Conservation (phyloP, 2,329 filamentous ascomycete species). For the Dactylellina leptospora region DNA sequence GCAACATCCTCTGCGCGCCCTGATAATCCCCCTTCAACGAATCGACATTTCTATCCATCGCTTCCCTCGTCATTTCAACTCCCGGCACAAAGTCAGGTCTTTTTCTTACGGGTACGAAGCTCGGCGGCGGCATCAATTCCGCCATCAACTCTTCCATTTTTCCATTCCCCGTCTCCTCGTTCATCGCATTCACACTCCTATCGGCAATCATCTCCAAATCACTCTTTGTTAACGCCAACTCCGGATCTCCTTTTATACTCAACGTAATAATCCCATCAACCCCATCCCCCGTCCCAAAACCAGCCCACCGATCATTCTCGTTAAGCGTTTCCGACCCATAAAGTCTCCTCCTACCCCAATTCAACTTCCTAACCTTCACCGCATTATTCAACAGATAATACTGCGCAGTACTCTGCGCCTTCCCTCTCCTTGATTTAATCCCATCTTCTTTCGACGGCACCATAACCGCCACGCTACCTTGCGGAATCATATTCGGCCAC, state of each 20-base stretch:
- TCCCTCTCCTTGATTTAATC: neutral
- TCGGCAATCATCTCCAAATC: too few species aligned
- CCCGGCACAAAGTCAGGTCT: too few species aligned
- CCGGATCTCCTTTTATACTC: too few species aligned
- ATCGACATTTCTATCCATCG: neutral
- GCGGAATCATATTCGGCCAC: conserved; percentile 1
- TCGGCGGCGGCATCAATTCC: neutral
- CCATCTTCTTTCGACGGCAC: too few species aligned
- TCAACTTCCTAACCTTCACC: conserved; percentile 7
- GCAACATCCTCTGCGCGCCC: neutral
- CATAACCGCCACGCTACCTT: conserved; percentile 14
- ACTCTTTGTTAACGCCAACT: neutral
- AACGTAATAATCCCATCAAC: neutral
- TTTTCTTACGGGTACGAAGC: neutral
- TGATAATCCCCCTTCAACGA: neutral
- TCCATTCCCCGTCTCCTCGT: too few species aligned
- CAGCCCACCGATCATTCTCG: conserved; percentile 9
- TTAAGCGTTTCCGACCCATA: too few species aligned
- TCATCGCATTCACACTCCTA: too few species aligned
- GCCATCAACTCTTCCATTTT: neutral
- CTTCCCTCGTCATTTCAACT: neutral
- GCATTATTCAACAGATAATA: conserved; percentile 18
- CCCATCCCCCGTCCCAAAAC: conserved; percentile 7
- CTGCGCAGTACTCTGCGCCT: neutral
- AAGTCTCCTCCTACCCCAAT: neutral